Evolutionary conservation across 2,329 filamentous ascomycete species (phyloP), one percentile per base, ranked within the genome.

Genomic region (Stylonectria norvegica): DNA sequence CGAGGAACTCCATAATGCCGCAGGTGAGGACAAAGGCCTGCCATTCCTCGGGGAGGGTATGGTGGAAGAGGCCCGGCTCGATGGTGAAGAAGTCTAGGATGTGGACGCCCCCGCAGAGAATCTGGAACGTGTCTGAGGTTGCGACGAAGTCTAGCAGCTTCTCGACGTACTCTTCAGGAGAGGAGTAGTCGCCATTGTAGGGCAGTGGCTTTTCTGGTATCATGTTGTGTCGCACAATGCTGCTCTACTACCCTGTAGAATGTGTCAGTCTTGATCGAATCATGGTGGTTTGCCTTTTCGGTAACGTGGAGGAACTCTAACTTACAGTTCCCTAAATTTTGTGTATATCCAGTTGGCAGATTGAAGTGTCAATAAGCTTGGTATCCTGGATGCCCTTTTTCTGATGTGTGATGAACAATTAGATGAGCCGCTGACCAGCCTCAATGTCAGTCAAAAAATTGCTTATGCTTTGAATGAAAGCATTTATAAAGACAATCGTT

Each of bases 21-120:
- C 80, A 78, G 14, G 74, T 65, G 23, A 84, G 68, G 50, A 97
- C 83, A 68, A 89, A 97, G 0, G 71, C 60, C 49, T 87, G 80
- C 93, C 93, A 98, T 63, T 89, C 82, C 45, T 76, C 62, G 0
- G 89, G 87, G 2, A 98, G 65, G 2, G 91, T 76, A 1, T 77
- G 73, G 37, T 85, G 79, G 62, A 95, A 98, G 0, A 96, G 75
- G 48, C 89, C 85, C 5, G 89, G 87, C 34, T 89, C 79, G 29
- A 81, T 79, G 2, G 89, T 96, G 68, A 96, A 89, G 66, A 98
- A 97, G 63, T 98, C 93, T 41, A 97, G 75, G 48, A 98, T 90
- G 60, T 98, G 93, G 1, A 97, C 87, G n/a, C 91, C 90, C 38
- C 93, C 93, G 60, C 89, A 95, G n/a, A 98, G 75, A 18, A 87